These are phyloP conservation scores for Coemansia sp. DNA, from an alignment of 371 early-diverging fungal genomes.

Conservation along the genomic window DNA sequence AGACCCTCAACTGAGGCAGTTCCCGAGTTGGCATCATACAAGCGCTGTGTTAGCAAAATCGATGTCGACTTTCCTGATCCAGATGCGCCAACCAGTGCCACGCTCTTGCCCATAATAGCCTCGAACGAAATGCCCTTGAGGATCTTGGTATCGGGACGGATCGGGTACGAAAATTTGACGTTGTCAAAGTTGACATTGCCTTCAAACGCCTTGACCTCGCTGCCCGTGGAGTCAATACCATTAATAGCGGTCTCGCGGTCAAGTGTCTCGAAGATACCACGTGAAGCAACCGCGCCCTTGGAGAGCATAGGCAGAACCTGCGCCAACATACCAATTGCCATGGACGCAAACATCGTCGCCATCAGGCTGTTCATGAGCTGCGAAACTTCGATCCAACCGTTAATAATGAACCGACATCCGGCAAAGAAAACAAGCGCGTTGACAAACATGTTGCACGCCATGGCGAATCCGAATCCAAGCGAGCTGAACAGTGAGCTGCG, in stretches of 20 bases:
- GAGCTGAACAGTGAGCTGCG: conserved; percentile 57
- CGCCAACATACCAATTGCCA: conserved; percentile 35
- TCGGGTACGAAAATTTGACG: conserved; percentile 72
- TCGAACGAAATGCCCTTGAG: conserved; percentile 75
- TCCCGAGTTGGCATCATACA: conserved; percentile 75
- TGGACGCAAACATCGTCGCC: conserved; percentile 68
- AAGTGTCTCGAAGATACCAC: conserved; percentile 65
- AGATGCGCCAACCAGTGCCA: conserved; percentile 91
- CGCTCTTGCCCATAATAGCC: conserved; percentile 77
- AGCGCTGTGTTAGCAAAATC: conserved; percentile 80
- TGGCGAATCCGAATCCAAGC: conserved; percentile 66
- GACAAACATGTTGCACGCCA: conserved; percentile 44
- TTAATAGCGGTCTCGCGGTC: conserved; percentile 61
- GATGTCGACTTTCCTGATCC: conserved; percentile 92
- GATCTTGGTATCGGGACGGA: conserved; percentile 67
- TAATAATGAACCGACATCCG: conserved; percentile 37
- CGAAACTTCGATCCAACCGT: conserved; percentile 38
- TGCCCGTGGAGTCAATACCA: conserved; percentile 49
- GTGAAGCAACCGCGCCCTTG: conserved; percentile 59
- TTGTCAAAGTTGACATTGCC: conserved; percentile 58
- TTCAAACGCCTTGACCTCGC: conserved; percentile 14
- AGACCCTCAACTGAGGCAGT: conserved; percentile 72
- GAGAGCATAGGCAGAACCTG: conserved; percentile 53
- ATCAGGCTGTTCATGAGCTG: conserved; percentile 65
- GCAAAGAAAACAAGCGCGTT: conserved; percentile 45